phyloP scores from a whole-genome alignment of 2,329 filamentous ascomycete genomes.

The Dothiorella sarmentorum region DNA sequence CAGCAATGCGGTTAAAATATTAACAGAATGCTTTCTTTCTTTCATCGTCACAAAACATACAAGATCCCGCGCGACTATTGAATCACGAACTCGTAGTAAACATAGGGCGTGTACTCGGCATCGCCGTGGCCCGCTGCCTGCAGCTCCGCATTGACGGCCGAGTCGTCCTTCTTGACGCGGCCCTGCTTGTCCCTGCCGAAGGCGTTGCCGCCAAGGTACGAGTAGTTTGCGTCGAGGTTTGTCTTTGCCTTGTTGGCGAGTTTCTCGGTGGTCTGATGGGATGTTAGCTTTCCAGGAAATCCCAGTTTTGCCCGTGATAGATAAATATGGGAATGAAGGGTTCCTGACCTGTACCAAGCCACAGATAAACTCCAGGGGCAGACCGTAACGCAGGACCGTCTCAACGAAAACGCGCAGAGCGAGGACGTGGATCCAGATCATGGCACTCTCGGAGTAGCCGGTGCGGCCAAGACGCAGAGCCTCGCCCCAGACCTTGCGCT shows the following conservation, averaged over 20 bases:
- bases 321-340: background rate
- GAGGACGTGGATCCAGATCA: constrained; percentile 92
- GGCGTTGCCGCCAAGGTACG: constrained; percentile 90
- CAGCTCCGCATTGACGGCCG: constrained; percentile 74
- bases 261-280: constrained; percentile 72
- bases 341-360: constrained; percentile 70
- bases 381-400: constrained; percentile 91
- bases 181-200: constrained; percentile 92
- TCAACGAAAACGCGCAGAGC: constrained; percentile 93
- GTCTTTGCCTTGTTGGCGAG: constrained; percentile 66
- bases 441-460: constrained; percentile 93
- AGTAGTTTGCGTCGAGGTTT: constrained; percentile 75
- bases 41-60: background rate
- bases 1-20: constrained; percentile 7
- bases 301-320: background rate
- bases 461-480: constrained; percentile 80
- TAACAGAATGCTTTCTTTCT: constrained; percentile 15
- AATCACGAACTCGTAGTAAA: constrained; percentile 94
- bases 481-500: constrained; percentile 90
- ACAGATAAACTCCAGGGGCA: constrained; percentile 86
- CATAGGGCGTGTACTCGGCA: constrained; percentile 88
- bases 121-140: constrained; percentile 69
- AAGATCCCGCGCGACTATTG: constrained; percentile 1
- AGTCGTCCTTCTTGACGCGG: constrained; percentile 85
- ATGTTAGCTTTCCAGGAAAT: background rate